Evolutionary conservation across 2,329 filamentous ascomycete genomes (phyloP).

Genomic region (Hysterium pulicare): DNA sequence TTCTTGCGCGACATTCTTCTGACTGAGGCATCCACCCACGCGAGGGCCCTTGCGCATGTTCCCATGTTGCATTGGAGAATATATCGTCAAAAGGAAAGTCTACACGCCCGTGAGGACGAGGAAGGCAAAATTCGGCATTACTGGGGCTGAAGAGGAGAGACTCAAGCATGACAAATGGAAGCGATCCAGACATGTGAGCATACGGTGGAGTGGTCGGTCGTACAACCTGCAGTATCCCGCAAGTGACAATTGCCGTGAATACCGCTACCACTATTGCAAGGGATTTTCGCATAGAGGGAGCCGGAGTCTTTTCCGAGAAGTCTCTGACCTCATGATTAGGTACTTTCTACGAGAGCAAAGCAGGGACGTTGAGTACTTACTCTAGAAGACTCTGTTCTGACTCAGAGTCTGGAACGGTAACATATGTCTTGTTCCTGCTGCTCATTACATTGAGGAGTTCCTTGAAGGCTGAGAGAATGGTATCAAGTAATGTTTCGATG

Average conservation of each 20-base stretch:
- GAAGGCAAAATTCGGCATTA: conserved; percentile 9
- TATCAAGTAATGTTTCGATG: conserved; percentile 11
- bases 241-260: conserved; percentile 16
- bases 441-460: background rate
- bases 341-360: background rate
- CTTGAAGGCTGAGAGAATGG: conserved; percentile 10
- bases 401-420: background rate
- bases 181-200: conserved; percentile 33
- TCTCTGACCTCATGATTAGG: background rate
- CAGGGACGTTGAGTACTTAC: no score
- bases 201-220: conserved; percentile 34
- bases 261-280: conserved; percentile 4
- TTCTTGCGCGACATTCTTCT: background rate
- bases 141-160: conserved; percentile 8
- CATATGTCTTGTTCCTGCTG: background rate
- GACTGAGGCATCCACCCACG: conserved; percentile 8
- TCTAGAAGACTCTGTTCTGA: no score
- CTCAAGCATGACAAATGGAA: conserved; percentile 32
- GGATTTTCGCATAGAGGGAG: background rate
- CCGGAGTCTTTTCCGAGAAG: background rate
- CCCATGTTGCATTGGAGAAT: background rate
- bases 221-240: conserved; percentile 27
- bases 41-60: background rate
- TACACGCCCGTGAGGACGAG: background rate
- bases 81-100: conserved; percentile 1